These are phyloP conservation scores for Eutrema salsugineum DNA, from an alignment of 441 rosid genomes.

Conservation along the genomic window DNA sequence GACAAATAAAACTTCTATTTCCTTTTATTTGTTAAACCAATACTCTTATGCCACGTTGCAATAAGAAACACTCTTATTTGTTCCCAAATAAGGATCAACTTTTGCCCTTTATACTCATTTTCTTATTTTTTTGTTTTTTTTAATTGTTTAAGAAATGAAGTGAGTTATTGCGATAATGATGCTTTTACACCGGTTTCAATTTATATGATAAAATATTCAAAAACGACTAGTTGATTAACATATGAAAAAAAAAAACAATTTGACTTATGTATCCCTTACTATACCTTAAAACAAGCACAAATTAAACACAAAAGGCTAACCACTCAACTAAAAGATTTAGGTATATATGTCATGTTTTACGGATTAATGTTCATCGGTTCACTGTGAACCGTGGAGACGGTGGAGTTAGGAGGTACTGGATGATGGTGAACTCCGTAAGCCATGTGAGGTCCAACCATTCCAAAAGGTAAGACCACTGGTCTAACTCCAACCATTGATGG, in stretches of 20 bases:
- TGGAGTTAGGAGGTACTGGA: slow-evolving; percentile 44
- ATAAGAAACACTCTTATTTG: no score
- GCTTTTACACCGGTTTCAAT: no score
- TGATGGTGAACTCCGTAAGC: slow-evolving; percentile 56
- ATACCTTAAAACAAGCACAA: not conserved
- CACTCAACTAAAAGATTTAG: not conserved
- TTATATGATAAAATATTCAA: no score
- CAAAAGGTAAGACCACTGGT: slow-evolving; percentile 70
- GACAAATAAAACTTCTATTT: no score
- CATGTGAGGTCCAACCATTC: slow-evolving; percentile 54
- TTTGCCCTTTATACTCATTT: no score
- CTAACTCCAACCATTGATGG: slow-evolving; percentile 76
- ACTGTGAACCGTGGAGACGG: slow-evolving; percentile 49
- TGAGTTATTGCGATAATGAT: no score
- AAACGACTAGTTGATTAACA: no score
- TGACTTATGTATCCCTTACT: not conserved
- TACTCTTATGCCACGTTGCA: no score
- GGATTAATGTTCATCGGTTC: slow-evolving; percentile 62
- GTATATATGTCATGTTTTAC: slow-evolving; percentile 50
- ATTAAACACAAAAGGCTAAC: not conserved
- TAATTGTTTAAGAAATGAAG: no score
- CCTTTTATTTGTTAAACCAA: no score
- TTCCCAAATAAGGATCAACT: no score
- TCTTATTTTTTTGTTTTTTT: no score
- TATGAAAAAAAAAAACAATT: not conserved